Evolutionary conservation across 1,284 basidiomycete species (phyloP), one percentile per base, ranked within the genome.

Genomic region (Puccinia triticina): DNA sequence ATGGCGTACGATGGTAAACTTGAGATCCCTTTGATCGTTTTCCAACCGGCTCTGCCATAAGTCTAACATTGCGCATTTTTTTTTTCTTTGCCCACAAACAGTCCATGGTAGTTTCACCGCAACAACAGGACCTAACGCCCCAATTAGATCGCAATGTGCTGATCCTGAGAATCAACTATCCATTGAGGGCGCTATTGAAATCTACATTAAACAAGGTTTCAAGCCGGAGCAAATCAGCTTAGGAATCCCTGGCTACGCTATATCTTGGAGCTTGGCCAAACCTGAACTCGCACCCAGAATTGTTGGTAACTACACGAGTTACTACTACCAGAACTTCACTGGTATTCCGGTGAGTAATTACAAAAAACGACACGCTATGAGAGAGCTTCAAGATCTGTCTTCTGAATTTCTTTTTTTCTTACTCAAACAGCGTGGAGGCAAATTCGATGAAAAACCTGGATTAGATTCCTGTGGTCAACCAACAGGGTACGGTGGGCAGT

Each of bases 1-100:
- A 80, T 80, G 78, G 78, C 78, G 12, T 80, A 80, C 53, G 78
- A 80, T 80, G 78, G 78, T 80, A 61, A 59, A 34, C 26, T 46
- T 43, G 46, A 21, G 29, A 4, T 29, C 26, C 40, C 23, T 46
- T 26, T 48, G 29, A n/a, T 55, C 21, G 43, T 21, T 77, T n/a
- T n/a, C n/a, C n/a, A n/a, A n/a, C n/a, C n/a, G n/a, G n/a, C 37
- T 21, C n/a, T 34, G 8, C 32, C 43, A 73, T 50, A 2, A 14
- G 16, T 50, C 43, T 50, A 16, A 16, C 3, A 16, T 50, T 21
- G 5, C 5, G 5, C 48, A 50, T 43, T 21, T 66, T 37, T 48
- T 66, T 32, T 29, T 5, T 2, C 46, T 12, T 21, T 57, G 3
- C 26, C 34, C n/a, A n/a, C n/a, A n/a, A n/a, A n/a, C 32, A 80